Base-by-base conservation (phyloP, 2,329 filamentous ascomycete genomes). In the Pseudogymnoascus sp. region DNA sequence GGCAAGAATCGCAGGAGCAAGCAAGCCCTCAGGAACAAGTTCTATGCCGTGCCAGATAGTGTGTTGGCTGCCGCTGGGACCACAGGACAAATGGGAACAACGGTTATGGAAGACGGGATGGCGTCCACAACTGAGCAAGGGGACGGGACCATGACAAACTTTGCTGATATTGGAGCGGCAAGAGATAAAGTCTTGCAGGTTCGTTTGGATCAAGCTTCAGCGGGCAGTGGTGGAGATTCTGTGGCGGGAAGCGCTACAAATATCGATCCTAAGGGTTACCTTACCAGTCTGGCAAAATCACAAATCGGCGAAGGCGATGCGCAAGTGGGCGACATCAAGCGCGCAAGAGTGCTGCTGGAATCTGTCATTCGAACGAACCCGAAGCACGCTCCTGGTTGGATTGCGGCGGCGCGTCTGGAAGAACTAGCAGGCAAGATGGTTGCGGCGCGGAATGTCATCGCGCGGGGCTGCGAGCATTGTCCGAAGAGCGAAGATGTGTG, bases 361-460 rank as follows among this genome's bases (percentile, higher is more conserved):
- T 98, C 93, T 0, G 95, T 98, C 56, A 96, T 96, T 74, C 96
- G 95, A 77, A 97, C 93, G 6, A 99, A 99, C 74, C 91, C 93
- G 2, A 93, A 91, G 66, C 96, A 98, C 72, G 92, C 90, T 0
- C 90, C 95, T 8, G 95, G 92, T 19, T 99, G 96, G 90, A 96
- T 99, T 70, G 95, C 96, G 4, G 90, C 95, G 3, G 92, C 93
- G 14, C 86, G 95, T 71, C 77, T 99, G 59, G 96, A 99, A 75
- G 93, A 98, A 74, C 81, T 96, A 65, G 95, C 95, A 2, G 93
- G 93, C 50, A 96, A 96, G 76, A 89, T 90, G 63, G 92, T 96
- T 6, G 89, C 92, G 3, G 95, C 95, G 11, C 86, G 93, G 63
- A 95, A 89, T 70, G 84, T 96, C 38, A 96, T 99, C 65, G 87